Percentiles rank a stretch among this genome's conserved stretches.
Evolutionary conservation across 2,329 filamentous ascomycete genomes (phyloP).

Genomic region (Claviceps purpurea): DNA sequence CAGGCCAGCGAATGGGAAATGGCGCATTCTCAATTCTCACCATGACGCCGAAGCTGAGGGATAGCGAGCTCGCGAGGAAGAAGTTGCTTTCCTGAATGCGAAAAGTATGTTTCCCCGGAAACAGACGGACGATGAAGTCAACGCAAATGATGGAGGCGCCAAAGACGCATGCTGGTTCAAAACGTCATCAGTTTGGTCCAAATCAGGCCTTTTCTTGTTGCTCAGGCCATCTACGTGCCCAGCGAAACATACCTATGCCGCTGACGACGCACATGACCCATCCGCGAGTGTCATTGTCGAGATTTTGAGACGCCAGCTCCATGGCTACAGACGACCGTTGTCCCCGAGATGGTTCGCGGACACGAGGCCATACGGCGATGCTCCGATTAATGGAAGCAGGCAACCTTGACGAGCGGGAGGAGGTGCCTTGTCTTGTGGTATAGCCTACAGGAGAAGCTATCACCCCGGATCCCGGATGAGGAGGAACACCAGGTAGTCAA

Average conservation of each 20-base stretch:
- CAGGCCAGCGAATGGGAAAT: neutral
- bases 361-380: neutral
- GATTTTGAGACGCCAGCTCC: constrained; percentile 20
- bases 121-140: constrained; percentile 59
- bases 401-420: neutral
- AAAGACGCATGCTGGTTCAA: constrained; percentile 44
- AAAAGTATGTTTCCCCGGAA: constrained; percentile 66
- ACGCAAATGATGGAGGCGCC: constrained; percentile 80
- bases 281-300: constrained; percentile 74
- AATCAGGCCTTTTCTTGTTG: too few relatives aligned
- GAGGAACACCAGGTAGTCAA: too few relatives aligned
- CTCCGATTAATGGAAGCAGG: neutral
- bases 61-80: constrained; percentile 79
- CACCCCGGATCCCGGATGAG: too few relatives aligned
- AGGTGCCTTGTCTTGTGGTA: too few relatives aligned
- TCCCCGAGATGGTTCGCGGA: neutral
- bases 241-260: constrained; percentile 43
- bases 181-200: neutral
- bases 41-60: constrained; percentile 93
- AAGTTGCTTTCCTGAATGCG: constrained; percentile 77
- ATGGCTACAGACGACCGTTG: constrained; percentile 17
- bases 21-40: constrained; percentile 29
- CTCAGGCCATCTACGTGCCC: neutral
- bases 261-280: constrained; percentile 90
- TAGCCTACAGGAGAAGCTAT: too few relatives aligned